Conservation (phyloP, 2,329 filamentous ascomycete species). For the Aspergillus ruber region DNA sequence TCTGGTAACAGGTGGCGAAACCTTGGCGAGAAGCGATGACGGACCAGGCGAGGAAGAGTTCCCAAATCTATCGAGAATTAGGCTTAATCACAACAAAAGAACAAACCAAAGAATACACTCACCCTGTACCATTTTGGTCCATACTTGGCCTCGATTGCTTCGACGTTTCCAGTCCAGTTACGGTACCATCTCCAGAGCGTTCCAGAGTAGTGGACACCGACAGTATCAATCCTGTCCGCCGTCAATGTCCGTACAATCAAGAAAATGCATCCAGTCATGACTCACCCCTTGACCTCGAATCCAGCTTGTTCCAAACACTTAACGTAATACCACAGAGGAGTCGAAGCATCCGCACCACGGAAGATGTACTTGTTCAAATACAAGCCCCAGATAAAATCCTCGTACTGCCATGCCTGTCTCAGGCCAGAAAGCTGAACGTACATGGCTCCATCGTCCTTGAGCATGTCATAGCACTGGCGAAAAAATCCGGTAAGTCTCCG, state of each 20-base stretch:
- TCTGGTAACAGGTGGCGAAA: slow-evolving; percentile 70
- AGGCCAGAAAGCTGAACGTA: slow-evolving; percentile 85
- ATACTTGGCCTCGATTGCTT: slow-evolving; percentile 81
- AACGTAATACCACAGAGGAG: slow-evolving; percentile 72
- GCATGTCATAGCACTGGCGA: slow-evolving; percentile 77
- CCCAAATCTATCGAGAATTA: slow-evolving; percentile 59
- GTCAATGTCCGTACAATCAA: neutral
- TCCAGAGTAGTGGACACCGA: slow-evolving; percentile 85
- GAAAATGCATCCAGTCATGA: neutral
- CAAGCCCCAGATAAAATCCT: slow-evolving; percentile 85
- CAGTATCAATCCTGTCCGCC: slow-evolving; percentile 58
- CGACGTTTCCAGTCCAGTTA: slow-evolving; percentile 82
- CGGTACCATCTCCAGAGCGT: slow-evolving; percentile 91
- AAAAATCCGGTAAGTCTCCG: slow-evolving; percentile 70
- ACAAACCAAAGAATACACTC: slow-evolving; percentile 36
- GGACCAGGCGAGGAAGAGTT: slow-evolving; percentile 72
- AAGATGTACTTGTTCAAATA: slow-evolving; percentile 98
- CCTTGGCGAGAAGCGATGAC: slow-evolving; percentile 71
- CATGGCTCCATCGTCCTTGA: slow-evolving; percentile 82
- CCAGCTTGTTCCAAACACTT: slow-evolving; percentile 70
- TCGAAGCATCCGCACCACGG: slow-evolving; percentile 83
- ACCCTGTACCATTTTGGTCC: slow-evolving; percentile 82
- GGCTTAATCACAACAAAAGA: neutral
- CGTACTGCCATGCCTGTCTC: slow-evolving; percentile 82
- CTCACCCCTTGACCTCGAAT: slow-evolving; percentile 67